Percentiles rank a stretch among this genome's conserved stretches.
Evolutionary conservation across 2,329 filamentous ascomycete species (phyloP).

Genomic region (Neopestalotiopsis sp.): DNA sequence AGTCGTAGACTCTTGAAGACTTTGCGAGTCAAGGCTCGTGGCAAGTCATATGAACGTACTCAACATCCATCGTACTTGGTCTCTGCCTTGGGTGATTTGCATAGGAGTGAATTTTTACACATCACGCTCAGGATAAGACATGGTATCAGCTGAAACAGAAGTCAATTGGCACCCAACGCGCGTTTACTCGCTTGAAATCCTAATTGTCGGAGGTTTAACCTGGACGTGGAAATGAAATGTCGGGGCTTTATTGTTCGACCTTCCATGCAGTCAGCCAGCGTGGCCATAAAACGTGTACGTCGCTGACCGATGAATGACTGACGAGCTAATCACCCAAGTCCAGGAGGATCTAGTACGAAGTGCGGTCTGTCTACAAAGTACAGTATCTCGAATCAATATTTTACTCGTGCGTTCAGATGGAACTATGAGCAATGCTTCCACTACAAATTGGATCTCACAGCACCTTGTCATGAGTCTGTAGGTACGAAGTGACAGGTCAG

Average conservation of each 20-base stretch:
- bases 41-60: conserved; percentile 8
- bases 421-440: too few species aligned
- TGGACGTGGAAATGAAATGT: neutral
- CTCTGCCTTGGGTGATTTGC: neutral
- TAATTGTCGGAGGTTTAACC: neutral
- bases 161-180: neutral
- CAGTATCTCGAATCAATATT: too few species aligned
- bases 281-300: neutral
- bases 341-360: neutral
- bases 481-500: neutral
- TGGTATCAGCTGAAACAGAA: neutral
- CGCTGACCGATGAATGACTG: neutral
- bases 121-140: neutral
- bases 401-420: too few species aligned
- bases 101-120: neutral
- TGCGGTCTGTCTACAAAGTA: neutral
- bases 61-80: neutral
- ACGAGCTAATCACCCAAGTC: neutral
- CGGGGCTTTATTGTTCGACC: neutral
- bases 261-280: neutral
- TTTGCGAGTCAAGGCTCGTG: neutral
- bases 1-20: conserved; percentile 14
- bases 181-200: neutral
- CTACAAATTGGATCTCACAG: too few species aligned
- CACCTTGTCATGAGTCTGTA: neutral